Evolutionary conservation across 345 rosid genomes (phyloP).

Genomic region (Linum usitatissimum): DNA sequence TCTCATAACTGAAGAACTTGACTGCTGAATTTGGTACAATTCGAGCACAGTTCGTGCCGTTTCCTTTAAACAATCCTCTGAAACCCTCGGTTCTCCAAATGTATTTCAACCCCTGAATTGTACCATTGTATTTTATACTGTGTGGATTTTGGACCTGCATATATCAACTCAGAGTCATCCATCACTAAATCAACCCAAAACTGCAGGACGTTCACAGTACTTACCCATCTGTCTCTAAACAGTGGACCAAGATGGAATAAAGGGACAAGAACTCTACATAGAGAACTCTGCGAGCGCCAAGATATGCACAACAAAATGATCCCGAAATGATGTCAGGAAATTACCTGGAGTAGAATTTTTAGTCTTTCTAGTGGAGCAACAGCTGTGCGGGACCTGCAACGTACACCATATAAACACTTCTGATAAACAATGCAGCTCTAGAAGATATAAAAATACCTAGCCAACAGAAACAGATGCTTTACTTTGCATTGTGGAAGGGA

Average conservation of each 20-base stretch:
- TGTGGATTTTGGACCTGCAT: conserved; percentile 83
- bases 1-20: conserved; percentile 90
- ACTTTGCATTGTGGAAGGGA: background rate
- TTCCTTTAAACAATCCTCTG: conserved; percentile 81
- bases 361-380: conserved; percentile 98
- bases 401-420: conserved; percentile 1
- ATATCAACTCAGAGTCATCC: conserved; percentile 9
- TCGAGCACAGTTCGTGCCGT: conserved; percentile 96
- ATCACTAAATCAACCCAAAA: background rate
- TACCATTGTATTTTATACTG: conserved; percentile 70
- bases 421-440: background rate
- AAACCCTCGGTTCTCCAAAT: conserved; percentile 81
- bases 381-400: conserved; percentile 80
- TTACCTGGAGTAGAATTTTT: conserved; percentile 93
- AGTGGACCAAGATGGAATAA: background rate
- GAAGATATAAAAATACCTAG: background rate
- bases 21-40: conserved; percentile 89
- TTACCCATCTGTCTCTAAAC: background rate
- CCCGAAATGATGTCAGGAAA: background rate
- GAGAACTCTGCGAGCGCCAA: no score
- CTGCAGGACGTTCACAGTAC: background rate
- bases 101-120: conserved; percentile 79
- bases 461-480: background rate
- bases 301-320: background rate
- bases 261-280: no score